Base-by-base conservation (phyloP, 2,329 filamentous ascomycete species). In the Elsinoe batatas region DNA sequence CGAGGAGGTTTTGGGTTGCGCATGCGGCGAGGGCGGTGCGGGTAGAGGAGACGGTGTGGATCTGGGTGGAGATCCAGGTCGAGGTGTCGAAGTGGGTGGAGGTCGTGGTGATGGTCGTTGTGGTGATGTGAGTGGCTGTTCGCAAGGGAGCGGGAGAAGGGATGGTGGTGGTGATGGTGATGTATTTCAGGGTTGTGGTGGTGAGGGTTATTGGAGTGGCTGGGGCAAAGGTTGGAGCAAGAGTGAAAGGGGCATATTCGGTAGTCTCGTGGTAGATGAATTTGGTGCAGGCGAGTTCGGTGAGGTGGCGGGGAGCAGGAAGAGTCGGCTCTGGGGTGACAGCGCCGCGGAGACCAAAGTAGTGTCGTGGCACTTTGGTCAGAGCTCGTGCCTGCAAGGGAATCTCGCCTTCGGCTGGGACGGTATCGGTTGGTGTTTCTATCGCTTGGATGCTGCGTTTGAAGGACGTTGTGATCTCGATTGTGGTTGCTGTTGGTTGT, bases 1-100 rank as follows among this genome's bases (percentile, higher is more conserved):
- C 55, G 37, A 59, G 55, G 15, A 59, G 18, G 44, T 59, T 59
- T 37, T 57, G 53, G 38, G 58, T 59, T 15, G 53, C 44, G 40
- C 58, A 59, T 18, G 58, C 58, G 17, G 51, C 51, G 26, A 57
- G 54, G 15, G 55, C 49, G 15, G 47, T 57, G 36, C 35, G 15
- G 18, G 58, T 59, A 3, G 55, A 57, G 26, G 55, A 51, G 43
- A 59, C 51, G 37, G 46, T 57, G 20, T 56, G 53, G 51, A 53
- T 42, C 13, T 30, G 49, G 6, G 56, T 59, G 42, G 56, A 51
- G 22, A 36, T 17, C 18, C 37, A 38, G 37, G 58, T 59, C 17
- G 54, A 33, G 8, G 58, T 55, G 4, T 33, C 20, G 20, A 30
- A 50, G 11, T 53, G 8, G 18, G 55, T 59, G 5, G 50, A 44